These are phyloP conservation scores for Miscanthus sacchariflorus DNA, from an alignment of 202 grass and related monocot species.

Conservation along the genomic window DNA sequence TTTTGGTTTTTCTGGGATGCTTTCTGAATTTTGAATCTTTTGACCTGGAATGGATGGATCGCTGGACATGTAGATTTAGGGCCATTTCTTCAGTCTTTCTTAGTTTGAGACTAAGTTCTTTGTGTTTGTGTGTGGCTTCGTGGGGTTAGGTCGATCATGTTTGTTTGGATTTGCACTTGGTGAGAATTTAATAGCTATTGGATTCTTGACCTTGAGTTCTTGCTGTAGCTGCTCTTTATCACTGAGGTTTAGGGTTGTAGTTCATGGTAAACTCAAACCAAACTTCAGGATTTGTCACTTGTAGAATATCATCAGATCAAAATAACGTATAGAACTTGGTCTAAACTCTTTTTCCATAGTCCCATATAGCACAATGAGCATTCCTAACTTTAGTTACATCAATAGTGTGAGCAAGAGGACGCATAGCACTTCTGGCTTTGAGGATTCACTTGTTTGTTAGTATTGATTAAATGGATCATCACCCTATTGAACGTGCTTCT, in stretches of 20 bases:
- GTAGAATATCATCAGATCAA: background rate
- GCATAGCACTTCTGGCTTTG: background rate
- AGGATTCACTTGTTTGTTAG: background rate
- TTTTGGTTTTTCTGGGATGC: background rate
- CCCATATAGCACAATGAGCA: background rate
- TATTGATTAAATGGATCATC: background rate
- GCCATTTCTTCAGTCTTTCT: background rate
- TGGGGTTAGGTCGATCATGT: conserved; percentile 16
- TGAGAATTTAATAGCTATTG: background rate
- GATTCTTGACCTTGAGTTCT: background rate
- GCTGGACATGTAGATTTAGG: conserved; percentile 22
- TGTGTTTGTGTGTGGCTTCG: background rate
- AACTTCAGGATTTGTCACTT: background rate
- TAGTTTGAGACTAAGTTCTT: background rate
- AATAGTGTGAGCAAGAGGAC: background rate
- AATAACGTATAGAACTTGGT: background rate
- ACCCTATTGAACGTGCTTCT: background rate
- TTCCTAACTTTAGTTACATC: background rate
- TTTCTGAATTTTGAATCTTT: conserved; percentile 28
- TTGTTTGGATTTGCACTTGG: background rate
- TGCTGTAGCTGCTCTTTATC: conserved; percentile 2
- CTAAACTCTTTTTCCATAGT: background rate
- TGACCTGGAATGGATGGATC: conserved; percentile 7
- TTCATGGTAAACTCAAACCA: conserved; percentile 3
- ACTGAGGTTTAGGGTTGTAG: background rate